Conservation (phyloP, 768 basidiomycete species). For the Amanita inopinata region DNA sequence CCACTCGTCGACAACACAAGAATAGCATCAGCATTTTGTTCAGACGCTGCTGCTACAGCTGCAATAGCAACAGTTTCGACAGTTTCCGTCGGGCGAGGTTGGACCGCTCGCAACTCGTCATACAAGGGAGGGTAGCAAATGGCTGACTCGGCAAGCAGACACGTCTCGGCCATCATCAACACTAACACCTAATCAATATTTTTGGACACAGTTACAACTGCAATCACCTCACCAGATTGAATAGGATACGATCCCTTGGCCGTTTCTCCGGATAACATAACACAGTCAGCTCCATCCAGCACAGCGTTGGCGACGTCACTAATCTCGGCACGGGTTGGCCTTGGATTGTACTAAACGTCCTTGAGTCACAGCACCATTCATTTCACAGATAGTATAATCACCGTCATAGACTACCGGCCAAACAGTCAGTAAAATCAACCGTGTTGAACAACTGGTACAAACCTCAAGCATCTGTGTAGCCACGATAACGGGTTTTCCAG, state of each 20-base stretch:
- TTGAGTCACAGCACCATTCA: conserved; percentile 8
- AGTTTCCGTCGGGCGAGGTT: conserved; percentile 85
- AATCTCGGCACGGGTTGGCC: conserved; percentile 97
- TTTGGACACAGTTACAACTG: background rate
- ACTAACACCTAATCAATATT: conserved; percentile 34
- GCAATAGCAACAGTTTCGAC: conserved; percentile 95
- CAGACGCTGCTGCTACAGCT: conserved; percentile 88
- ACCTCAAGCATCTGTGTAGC: conserved; percentile 99
- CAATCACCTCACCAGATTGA: conserved; percentile 63
- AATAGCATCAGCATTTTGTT: conserved; percentile 93
- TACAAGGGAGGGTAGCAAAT: conserved; percentile 94
- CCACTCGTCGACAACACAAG: conserved; percentile 95
- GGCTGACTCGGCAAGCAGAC: conserved; percentile 89
- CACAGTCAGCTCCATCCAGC: conserved; percentile 96
- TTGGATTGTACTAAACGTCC: conserved; percentile 78
- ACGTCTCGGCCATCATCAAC: conserved; percentile 99
- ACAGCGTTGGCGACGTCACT: conserved; percentile 99
- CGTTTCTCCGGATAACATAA: conserved; percentile 99
- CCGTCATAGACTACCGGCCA: conserved; percentile 77
- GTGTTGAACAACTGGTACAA: conserved; percentile 12
- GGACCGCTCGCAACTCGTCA: conserved; percentile 74
- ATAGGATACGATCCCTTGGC: conserved; percentile 97
- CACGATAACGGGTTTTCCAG: conserved; percentile 96
- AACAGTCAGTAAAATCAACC: conserved; percentile 5
- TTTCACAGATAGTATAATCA: conserved; percentile 23